A percentile compares a stretch with the other conserved stretches of the same genome.
Evolutionary conservation across 2,329 filamentous ascomycete genomes (phyloP).

Genomic region (Phyllosticta citrichinensis): DNA sequence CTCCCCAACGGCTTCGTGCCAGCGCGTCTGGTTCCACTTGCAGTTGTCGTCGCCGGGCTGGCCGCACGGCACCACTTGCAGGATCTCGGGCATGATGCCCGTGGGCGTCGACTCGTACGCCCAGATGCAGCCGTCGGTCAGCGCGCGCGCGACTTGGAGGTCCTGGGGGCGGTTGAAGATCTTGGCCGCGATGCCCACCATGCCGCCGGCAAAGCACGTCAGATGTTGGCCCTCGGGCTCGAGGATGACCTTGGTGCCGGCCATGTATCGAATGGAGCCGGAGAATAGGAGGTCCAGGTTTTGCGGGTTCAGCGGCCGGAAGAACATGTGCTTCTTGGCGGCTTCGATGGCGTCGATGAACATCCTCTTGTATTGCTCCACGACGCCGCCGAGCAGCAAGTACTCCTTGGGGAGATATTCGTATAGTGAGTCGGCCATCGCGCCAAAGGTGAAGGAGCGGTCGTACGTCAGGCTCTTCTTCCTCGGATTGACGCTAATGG

Average conservation of each 20-base stretch:
- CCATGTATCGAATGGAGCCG: slow-evolving; percentile 41
- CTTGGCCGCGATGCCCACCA: slow-evolving; percentile 43
- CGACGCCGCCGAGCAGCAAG: slow-evolving; percentile 64
- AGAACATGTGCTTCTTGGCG: slow-evolving; percentile 65
- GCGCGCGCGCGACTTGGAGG: slow-evolving; percentile 38
- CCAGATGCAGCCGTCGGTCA: slow-evolving; percentile 48
- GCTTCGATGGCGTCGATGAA: slow-evolving; percentile 60
- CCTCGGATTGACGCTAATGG: slow-evolving; percentile 23
- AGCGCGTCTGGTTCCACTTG: slow-evolving; percentile 33
- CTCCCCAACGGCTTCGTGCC: slow-evolving; percentile 29
- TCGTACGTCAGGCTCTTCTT: slow-evolving; percentile 21
- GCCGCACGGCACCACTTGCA: slow-evolving; percentile 33
- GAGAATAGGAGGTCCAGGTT: slow-evolving; percentile 64
- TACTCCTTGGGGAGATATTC: slow-evolving; percentile 56
- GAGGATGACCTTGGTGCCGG: slow-evolving; percentile 33
- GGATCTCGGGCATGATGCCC: slow-evolving; percentile 46
- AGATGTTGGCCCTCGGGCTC: slow-evolving; percentile 41
- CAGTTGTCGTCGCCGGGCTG: slow-evolving; percentile 30
- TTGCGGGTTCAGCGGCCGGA: slow-evolving; percentile 60
- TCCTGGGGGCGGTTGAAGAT: slow-evolving; percentile 42
- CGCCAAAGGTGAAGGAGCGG: slow-evolving; percentile 41
- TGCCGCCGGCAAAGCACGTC: slow-evolving; percentile 45
- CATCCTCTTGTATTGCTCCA: slow-evolving; percentile 61
- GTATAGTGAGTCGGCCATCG: slow-evolving; percentile 47
- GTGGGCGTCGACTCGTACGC: slow-evolving; percentile 39